Percentiles rank a stretch among this genome's conserved stretches.
These are phyloP conservation scores for Penicillium sp. DNA, from an alignment of 2,329 filamentous ascomycete species.

Conservation along the genomic window DNA sequence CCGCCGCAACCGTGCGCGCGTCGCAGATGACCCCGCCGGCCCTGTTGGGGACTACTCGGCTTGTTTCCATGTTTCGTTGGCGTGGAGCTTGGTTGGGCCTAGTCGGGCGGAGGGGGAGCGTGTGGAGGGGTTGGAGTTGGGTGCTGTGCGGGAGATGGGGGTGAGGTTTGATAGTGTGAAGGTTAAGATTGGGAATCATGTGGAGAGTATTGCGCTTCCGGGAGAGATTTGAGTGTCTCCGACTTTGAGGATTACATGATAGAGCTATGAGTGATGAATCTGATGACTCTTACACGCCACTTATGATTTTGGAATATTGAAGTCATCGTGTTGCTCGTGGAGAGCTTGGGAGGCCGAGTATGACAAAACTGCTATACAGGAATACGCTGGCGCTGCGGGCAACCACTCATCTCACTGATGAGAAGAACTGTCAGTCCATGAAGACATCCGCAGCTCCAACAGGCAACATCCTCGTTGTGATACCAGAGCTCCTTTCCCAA, in stretches of 20 bases:
- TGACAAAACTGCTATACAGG: too few species aligned
- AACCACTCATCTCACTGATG: too few species aligned
- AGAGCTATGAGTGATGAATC: background rate
- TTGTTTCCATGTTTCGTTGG: slow-evolving; percentile 86
- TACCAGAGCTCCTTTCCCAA: background rate
- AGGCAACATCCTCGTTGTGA: too few species aligned
- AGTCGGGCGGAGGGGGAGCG: slow-evolving; percentile 45
- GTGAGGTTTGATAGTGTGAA: slow-evolving; percentile 66
- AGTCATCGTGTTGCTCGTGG: background rate
- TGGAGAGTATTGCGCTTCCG: slow-evolving; percentile 45
- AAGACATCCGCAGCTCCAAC: background rate
- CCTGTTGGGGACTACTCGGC: slow-evolving; percentile 47
- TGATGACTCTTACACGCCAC: background rate
- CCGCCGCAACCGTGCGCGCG: background rate
- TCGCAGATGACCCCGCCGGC: background rate
- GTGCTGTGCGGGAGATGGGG: slow-evolving; percentile 43
- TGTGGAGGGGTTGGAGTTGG: slow-evolving; percentile 27
- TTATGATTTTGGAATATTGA: background rate
- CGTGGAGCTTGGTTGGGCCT: slow-evolving; percentile 70
- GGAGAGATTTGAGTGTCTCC: background rate
- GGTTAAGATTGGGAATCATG: slow-evolving; percentile 72
- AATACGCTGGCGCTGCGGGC: too few species aligned
- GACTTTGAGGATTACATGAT: background rate
- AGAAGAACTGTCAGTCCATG: too few species aligned
- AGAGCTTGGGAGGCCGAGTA: background rate